phyloP scores from a whole-genome alignment of 2,329 filamentous ascomycete genomes.

The Sporothrix variecibatus region DNA sequence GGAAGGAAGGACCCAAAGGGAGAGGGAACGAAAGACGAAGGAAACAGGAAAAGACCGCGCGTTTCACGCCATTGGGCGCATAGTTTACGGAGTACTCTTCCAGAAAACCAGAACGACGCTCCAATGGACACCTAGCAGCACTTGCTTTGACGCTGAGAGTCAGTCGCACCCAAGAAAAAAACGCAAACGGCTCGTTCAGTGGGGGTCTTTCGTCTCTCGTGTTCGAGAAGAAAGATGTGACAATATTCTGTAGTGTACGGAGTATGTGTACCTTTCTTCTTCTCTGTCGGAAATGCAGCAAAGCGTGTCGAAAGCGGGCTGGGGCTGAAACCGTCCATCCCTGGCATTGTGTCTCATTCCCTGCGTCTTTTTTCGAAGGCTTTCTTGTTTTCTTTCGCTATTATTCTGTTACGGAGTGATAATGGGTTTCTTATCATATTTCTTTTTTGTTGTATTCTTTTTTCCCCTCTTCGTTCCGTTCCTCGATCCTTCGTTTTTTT shows the following conservation, averaged over 20 bases:
- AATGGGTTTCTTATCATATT: neutral
- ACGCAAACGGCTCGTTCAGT: neutral
- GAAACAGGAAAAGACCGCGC: neutral
- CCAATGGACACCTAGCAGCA: neutral
- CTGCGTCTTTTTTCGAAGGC: neutral
- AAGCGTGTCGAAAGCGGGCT: slow-evolving; percentile 9
- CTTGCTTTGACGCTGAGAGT: neutral
- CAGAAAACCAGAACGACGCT: neutral
- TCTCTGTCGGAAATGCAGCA: slow-evolving; percentile 4
- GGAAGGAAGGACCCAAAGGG: neutral
- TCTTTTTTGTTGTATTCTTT: neutral
- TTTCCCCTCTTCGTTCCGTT: neutral
- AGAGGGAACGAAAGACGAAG: neutral
- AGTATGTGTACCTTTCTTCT: neutral
- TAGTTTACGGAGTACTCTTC: neutral
- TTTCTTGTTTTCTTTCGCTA: neutral
- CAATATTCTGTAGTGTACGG: neutral
- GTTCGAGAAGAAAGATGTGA: neutral
- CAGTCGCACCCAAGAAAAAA: neutral
- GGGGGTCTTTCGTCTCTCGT: neutral
- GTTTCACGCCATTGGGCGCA: slow-evolving; percentile 11
- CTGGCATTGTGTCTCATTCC: slow-evolving; percentile 20
- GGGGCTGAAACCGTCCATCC: slow-evolving; percentile 22
- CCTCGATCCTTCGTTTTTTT: neutral
- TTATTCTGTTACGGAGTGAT: too few species aligned